Evolutionary conservation across 2,329 filamentous ascomycete genomes (phyloP).

Genomic region (Ophiocordyceps unilateralis): DNA sequence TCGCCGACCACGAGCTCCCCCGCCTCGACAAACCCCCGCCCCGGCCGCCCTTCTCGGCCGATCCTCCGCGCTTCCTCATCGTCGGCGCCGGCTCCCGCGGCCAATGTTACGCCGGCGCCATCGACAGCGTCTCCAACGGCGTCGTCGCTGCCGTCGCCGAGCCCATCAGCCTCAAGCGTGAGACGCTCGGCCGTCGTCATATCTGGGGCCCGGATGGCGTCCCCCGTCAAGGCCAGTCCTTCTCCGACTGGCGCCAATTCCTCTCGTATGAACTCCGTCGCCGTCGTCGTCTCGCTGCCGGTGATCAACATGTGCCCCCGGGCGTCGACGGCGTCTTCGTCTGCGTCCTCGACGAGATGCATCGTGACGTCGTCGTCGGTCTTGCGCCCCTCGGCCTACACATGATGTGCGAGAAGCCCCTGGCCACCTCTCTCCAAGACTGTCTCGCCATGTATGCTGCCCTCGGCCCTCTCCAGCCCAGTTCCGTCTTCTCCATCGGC

Average conservation of each 20-base stretch:
- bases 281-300: conserved; percentile 32
- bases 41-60: conserved; percentile 26
- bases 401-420: conserved; percentile 88
- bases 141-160: conserved; percentile 67
- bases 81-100: conserved; percentile 74
- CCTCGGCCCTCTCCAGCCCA: conserved; percentile 19
- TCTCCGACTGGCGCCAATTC: conserved; percentile 59
- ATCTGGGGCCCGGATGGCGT: conserved; percentile 44
- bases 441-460: conserved; percentile 59
- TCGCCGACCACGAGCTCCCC: conserved; percentile 6
- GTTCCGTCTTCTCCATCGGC: conserved; percentile 66
- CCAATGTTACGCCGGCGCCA: conserved; percentile 52
- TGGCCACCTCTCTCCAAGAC: conserved; percentile 63
- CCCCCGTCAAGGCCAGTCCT: conserved; percentile 46
- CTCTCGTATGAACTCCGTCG: conserved; percentile 52
- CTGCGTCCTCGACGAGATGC: conserved; percentile 72
- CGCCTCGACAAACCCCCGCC: conserved; percentile 17
- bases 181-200: conserved; percentile 49
- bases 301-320: conserved; percentile 25
- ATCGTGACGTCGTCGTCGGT: conserved; percentile 62
- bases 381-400: conserved; percentile 57
- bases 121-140: conserved; percentile 46
- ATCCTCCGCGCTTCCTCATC: conserved; percentile 52
- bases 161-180: conserved; percentile 60
- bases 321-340: conserved; percentile 47